These are phyloP conservation scores for Berberis vulgaris DNA, from an alignment of 164 flowering plant genomes.

Conservation along the genomic window DNA sequence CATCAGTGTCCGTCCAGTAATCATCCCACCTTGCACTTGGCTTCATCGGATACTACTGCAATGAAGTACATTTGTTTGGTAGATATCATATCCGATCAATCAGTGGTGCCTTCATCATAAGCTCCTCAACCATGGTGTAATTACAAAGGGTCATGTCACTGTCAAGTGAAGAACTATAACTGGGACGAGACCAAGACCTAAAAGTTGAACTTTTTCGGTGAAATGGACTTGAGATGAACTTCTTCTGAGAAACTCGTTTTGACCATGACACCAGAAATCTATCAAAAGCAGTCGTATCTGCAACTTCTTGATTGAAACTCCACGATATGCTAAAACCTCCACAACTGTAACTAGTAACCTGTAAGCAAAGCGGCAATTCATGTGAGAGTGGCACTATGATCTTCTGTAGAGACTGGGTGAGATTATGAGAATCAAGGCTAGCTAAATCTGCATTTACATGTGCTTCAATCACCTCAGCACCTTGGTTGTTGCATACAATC, in stretches of 20 bases:
- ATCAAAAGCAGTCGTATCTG: constrained; percentile 37
- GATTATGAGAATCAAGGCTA: constrained; percentile 19
- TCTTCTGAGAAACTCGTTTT: constrained; percentile 18
- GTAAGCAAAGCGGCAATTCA: constrained; percentile 24
- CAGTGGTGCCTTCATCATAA: background rate
- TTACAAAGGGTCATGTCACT: constrained; percentile 24
- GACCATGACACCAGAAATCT: constrained; percentile 27
- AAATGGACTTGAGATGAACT: constrained; percentile 25
- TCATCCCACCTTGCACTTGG: constrained; percentile 7
- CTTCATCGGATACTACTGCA: background rate
- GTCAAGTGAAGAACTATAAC: constrained; percentile 30
- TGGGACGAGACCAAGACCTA: constrained; percentile 29
- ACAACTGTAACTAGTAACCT: constrained; percentile 33
- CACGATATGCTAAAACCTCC: constrained; percentile 39
- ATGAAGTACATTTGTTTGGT: constrained; percentile 6
- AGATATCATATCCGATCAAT: background rate
- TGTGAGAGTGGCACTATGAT: constrained; percentile 22
- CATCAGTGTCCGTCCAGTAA: constrained; percentile 4
- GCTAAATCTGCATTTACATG: constrained; percentile 20
- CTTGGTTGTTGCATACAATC: constrained; percentile 39
- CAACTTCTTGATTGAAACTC: constrained; percentile 49
- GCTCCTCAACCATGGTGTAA: constrained; percentile 11
- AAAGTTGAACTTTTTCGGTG: constrained; percentile 31
- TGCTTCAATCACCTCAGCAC: constrained; percentile 36
- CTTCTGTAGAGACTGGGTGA: constrained; percentile 22